phyloP scores from a whole-genome alignment of 495 filamentous ascomycete species.

The Annulohypoxylon bovei region DNA sequence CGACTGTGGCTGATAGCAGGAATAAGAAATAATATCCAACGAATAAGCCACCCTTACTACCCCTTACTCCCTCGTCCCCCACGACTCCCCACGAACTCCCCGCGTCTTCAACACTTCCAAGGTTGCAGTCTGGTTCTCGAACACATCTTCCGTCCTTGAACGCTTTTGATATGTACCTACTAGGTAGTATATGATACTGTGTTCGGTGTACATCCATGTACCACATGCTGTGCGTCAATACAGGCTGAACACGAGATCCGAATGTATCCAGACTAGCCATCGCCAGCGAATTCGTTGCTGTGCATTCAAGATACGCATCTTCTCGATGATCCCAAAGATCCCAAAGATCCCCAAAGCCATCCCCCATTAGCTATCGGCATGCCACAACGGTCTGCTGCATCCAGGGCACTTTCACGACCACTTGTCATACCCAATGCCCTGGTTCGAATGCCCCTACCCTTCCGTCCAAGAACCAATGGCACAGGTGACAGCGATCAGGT shows the following conservation, averaged over 20 bases:
- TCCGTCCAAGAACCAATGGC: slow-evolving; percentile 26
- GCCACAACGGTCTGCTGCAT: slow-evolving; percentile 34
- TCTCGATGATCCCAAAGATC: not conserved
- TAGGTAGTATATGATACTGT: slow-evolving; percentile 5
- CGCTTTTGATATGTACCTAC: slow-evolving; percentile 7
- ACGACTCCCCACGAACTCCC: slow-evolving; percentile 27
- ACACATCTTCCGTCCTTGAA: slow-evolving; percentile 15
- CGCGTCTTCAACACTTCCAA: not conserved
- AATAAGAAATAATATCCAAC: not conserved
- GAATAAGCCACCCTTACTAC: not conserved
- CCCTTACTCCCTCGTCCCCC: not conserved
- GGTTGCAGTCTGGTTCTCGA: not conserved
- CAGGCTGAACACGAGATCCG: slow-evolving; percentile 38
- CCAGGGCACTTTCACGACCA: slow-evolving; percentile 18
- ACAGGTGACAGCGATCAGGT: slow-evolving; percentile 37
- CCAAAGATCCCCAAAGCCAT: not conserved
- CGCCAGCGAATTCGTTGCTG: slow-evolving; percentile 25
- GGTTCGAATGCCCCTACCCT: slow-evolving; percentile 36
- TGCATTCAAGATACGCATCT: slow-evolving; percentile 8
- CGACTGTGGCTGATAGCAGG: slow-evolving; percentile 29
- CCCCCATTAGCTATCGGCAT: slow-evolving; percentile 21
- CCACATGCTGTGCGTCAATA: slow-evolving; percentile 30
- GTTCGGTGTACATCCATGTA: slow-evolving; percentile 3
- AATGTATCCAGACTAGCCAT: slow-evolving; percentile 10
- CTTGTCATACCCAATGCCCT: slow-evolving; percentile 32